Conservation (phyloP, 495 filamentous ascomycete species). For the Aspergillus incahuasiensis region DNA sequence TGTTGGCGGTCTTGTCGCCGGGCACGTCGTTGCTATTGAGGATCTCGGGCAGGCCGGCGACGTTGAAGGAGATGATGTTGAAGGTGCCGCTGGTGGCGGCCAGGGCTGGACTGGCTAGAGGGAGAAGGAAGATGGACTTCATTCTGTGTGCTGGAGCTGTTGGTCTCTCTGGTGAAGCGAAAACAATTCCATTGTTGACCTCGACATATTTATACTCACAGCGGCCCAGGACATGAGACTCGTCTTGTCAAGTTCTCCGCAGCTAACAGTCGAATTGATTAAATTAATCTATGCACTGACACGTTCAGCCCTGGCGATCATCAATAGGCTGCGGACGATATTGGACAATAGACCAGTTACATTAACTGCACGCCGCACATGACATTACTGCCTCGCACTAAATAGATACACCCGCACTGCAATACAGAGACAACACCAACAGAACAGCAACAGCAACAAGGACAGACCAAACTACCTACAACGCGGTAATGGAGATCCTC, state of each 20-base stretch:
- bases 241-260: not conserved
- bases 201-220: not conserved
- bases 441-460: not conserved
- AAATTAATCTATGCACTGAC: not conserved
- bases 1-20: slow-evolving; percentile 50
- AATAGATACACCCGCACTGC: not conserved
- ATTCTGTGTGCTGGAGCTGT: too few species aligned
- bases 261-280: not conserved
- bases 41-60: slow-evolving; percentile 54
- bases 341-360: not conserved
- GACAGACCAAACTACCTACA: slow-evolving; percentile 6
- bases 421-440: not conserved
- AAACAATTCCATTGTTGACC: not conserved
- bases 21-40: slow-evolving; percentile 49
- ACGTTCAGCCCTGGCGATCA: not conserved
- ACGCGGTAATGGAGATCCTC: slow-evolving; percentile 20
- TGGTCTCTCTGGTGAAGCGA: not conserved
- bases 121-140: not conserved
- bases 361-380: not conserved
- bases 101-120: not conserved
- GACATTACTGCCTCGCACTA: not conserved
- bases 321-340: not conserved
- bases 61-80: slow-evolving; percentile 53
- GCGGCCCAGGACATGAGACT: not conserved
- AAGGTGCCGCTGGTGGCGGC: slow-evolving; percentile 29